Evolutionary conservation across 768 basidiomycete genomes (phyloP), one percentile per base, ranked within the genome.

Genomic region (Butyriboletus loyo): DNA sequence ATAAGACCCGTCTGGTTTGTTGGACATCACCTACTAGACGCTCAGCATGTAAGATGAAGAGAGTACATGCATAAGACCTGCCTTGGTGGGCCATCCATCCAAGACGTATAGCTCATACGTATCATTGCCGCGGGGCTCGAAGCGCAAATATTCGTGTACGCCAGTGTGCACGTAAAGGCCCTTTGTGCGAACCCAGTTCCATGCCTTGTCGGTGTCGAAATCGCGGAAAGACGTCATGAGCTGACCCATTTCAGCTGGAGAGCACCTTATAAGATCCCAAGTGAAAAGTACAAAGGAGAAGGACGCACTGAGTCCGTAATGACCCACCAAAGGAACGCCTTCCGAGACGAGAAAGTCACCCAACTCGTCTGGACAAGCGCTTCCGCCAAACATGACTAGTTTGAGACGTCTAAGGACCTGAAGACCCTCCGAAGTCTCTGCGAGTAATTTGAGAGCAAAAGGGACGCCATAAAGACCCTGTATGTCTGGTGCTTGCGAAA

Each of bases 61-160:
- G 30, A 24, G 21, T 27, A 7, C 27, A 49, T 28, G 28, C n/a
- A 44, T 56, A 25, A 70, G 50, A 46, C 68, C 13, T 41, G 72
- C 78, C 69, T 80, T 79, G 0, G 75, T 71, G 3, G 72, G 75
- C 73, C 77, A 83, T 4, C 79, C 80, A 35, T 82, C 77, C 34
- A 73, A 68, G 50, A 82, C 70, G 37, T 77, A 72, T 4, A 80
- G 66, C 60, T 84, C 82, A 52, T 69, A 79, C 0, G 71, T 73
- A 31, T 71, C 72, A 2, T 64, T 62, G 0, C 75, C 78, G 27
- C 69, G 71, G 3, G 71, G 66, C 54, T 78, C 78, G 50, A 80
- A 73, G 46, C 69, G 68, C 45, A 80, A 49, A 62, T 74, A 82
- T 21, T 66, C 50, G 14, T 57, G 49, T 38, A 66, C 38, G 1